Conservation (phyloP, 2,329 filamentous ascomycete genomes). For the Epichloe amarillans region DNA sequence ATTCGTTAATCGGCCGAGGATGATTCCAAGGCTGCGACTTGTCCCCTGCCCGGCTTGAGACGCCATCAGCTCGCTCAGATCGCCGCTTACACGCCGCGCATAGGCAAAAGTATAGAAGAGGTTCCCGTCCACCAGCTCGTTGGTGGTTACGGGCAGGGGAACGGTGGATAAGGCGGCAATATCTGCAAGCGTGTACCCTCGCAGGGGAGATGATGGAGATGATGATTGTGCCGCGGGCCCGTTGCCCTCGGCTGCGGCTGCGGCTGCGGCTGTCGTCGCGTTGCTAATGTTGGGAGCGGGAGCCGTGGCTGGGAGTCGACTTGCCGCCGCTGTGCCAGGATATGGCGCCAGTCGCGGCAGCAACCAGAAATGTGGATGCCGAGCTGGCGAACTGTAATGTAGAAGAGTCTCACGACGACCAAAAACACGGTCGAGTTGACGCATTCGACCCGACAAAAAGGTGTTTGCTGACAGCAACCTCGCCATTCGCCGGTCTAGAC, state of each 20-base stretch:
- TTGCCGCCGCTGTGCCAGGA: slow-evolving; percentile 2
- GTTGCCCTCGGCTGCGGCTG: slow-evolving; percentile 2
- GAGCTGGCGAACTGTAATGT: slow-evolving; percentile 6
- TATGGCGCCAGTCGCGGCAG: slow-evolving; percentile 6
- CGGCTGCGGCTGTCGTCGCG: not conserved
- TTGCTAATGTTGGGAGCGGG: not conserved
- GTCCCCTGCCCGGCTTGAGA: slow-evolving; percentile 10
- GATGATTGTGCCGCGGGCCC: slow-evolving; percentile 7
- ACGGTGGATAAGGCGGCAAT: slow-evolving; percentile 19
- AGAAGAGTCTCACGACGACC: slow-evolving; percentile 3
- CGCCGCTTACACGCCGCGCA: slow-evolving; percentile 16
- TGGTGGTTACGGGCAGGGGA: slow-evolving; percentile 17
- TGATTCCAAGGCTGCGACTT: slow-evolving; percentile 9
- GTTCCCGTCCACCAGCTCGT: slow-evolving; percentile 19
- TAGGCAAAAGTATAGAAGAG: slow-evolving; percentile 19
- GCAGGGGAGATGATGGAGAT: slow-evolving; percentile 15
- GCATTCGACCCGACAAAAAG: slow-evolving; percentile 19
- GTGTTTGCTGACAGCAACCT: slow-evolving; percentile 23
- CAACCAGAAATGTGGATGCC: slow-evolving; percentile 3
- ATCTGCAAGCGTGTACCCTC: slow-evolving; percentile 19
- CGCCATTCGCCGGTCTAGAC: slow-evolving; percentile 20
- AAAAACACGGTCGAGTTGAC: slow-evolving; percentile 12
- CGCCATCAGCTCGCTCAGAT: slow-evolving; percentile 15
- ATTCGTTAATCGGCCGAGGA: slow-evolving; percentile 7
- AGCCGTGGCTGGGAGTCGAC: not conserved